These are phyloP conservation scores for Multifurca ochricompacta DNA, from an alignment of 768 basidiomycete species.

Conservation along the genomic window DNA sequence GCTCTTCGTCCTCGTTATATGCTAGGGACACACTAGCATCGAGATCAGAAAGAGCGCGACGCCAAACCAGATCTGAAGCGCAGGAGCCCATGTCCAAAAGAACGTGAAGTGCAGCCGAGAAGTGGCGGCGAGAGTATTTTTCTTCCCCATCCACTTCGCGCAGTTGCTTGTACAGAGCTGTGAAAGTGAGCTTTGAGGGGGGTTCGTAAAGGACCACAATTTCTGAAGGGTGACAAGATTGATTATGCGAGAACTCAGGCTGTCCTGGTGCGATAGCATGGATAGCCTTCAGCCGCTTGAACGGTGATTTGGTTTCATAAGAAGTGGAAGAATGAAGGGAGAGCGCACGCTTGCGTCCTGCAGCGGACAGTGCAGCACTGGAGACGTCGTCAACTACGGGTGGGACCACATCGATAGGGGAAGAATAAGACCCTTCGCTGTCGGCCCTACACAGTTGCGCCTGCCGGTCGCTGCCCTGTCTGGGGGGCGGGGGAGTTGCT, in stretches of 20 bases:
- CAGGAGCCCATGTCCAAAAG: slow-evolving; percentile 55
- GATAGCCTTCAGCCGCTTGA: slow-evolving; percentile 4
- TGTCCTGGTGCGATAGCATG: not conserved
- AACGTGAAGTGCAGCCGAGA: slow-evolving; percentile 40
- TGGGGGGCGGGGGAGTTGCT: slow-evolving; percentile 5
- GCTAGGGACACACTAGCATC: slow-evolving; percentile 23
- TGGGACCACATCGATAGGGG: slow-evolving; percentile 13
- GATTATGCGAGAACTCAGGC: not conserved
- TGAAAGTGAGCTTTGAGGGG: slow-evolving; percentile 29
- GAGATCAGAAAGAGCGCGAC: slow-evolving; percentile 39
- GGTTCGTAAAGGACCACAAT: slow-evolving; percentile 48
- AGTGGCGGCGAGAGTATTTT: slow-evolving; percentile 34
- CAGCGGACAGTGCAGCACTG: slow-evolving; percentile 13
- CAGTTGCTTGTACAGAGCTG: slow-evolving; percentile 40
- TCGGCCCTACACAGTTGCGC: slow-evolving; percentile 8
- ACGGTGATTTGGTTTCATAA: not conserved
- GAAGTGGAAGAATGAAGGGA: slow-evolving; percentile 1
- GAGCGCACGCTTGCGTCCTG: slow-evolving; percentile 11
- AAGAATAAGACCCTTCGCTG: slow-evolving; percentile 19
- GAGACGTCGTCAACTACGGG: slow-evolving; percentile 15
- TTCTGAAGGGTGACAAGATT: slow-evolving; percentile 33
- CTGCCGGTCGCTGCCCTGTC: slow-evolving; percentile 16
- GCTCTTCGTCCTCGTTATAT: slow-evolving; percentile 29
- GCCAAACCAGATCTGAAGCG: slow-evolving; percentile 66
- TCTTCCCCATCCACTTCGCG: slow-evolving; percentile 37